Conservation (phyloP, 352 stramenopile species). For the Pythium apleroticum region DNA sequence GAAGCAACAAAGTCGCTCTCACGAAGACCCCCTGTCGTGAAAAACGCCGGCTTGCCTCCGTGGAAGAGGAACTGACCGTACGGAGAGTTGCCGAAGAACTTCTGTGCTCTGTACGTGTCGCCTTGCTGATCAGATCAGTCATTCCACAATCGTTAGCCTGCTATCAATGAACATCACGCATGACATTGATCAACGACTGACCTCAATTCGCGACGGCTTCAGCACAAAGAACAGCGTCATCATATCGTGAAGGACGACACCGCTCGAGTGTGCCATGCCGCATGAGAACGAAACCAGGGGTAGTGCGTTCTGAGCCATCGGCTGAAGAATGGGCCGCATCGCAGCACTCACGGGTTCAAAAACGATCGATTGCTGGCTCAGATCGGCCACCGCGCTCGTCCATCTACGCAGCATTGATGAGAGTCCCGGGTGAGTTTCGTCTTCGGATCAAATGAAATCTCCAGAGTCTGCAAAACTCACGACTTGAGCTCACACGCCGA, state of each 20-base stretch:
- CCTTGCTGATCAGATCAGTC: conserved; percentile 26
- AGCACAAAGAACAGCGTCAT: conserved; percentile 74
- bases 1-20: conserved; percentile 28
- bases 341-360: conserved; percentile 19
- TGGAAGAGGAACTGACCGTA: conserved; percentile 70
- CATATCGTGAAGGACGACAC: conserved; percentile 40
- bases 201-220: conserved; percentile 43
- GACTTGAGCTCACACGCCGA: conserved; percentile 42
- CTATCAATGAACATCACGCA: too few species aligned
- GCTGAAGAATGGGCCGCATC: conserved; percentile 34
- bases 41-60: conserved; percentile 55
- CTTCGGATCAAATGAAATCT: background rate
- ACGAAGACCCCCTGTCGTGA: conserved; percentile 44
- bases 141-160: too few species aligned
- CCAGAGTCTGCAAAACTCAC: conserved; percentile 24
- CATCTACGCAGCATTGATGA: conserved; percentile 11
- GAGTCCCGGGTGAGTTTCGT: background rate
- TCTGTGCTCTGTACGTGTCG: conserved; percentile 46
- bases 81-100: conserved; percentile 70
- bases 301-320: conserved; percentile 30
- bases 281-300: conserved; percentile 52
- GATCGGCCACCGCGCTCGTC: conserved; percentile 9
- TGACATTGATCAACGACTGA: conserved; percentile 19
- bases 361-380: background rate
- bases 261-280: conserved; percentile 34